Percentiles rank a stretch among this genome's conserved stretches.
Conservation (phyloP, 2,329 filamentous ascomycete species). For the Graphilbum ipis-grandicollis region DNA sequence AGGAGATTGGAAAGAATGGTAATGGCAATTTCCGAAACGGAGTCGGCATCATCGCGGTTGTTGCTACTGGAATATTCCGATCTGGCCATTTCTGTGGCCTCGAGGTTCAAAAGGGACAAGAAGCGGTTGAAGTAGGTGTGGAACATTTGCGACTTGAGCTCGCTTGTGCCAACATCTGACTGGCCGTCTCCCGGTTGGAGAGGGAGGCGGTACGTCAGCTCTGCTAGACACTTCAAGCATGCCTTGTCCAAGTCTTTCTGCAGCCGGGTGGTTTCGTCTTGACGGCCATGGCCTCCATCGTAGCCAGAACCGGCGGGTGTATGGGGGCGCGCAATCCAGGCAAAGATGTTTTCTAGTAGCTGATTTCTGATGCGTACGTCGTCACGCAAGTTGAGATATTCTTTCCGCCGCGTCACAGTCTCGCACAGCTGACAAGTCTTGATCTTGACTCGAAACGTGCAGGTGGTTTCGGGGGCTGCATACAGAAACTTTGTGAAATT, state of each 20-base stretch:
- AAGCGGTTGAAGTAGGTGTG: constrained; percentile 56
- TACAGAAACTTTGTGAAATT: constrained; percentile 53
- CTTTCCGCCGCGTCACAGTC: constrained; percentile 46
- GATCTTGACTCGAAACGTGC: constrained; percentile 46
- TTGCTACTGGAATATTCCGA: constrained; percentile 21
- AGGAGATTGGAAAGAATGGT: constrained; percentile 51
- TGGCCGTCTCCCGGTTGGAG: constrained; percentile 49
- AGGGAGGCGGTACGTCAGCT: constrained; percentile 48
- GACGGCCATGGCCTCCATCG: constrained; percentile 21
- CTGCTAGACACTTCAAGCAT: constrained; percentile 46
- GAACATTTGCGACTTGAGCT: constrained; percentile 55
- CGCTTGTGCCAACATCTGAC: constrained; percentile 47
- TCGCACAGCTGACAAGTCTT: constrained; percentile 52
- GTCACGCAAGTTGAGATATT: constrained; percentile 49
- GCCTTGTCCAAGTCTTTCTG: constrained; percentile 50
- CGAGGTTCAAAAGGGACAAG: constrained; percentile 45
- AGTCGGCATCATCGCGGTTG: constrained; percentile 33
- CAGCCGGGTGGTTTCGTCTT: constrained; percentile 38
- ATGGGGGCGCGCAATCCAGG: constrained; percentile 47
- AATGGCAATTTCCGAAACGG: constrained; percentile 46
- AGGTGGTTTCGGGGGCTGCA: constrained; percentile 34
- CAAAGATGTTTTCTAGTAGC: constrained; percentile 48
- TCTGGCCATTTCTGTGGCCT: constrained; percentile 26
- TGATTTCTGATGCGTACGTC: constrained; percentile 54
- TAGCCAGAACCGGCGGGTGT: constrained; percentile 27